phyloP scores from a whole-genome alignment of 2,329 filamentous ascomycete genomes.

The Xylaria sp. region DNA sequence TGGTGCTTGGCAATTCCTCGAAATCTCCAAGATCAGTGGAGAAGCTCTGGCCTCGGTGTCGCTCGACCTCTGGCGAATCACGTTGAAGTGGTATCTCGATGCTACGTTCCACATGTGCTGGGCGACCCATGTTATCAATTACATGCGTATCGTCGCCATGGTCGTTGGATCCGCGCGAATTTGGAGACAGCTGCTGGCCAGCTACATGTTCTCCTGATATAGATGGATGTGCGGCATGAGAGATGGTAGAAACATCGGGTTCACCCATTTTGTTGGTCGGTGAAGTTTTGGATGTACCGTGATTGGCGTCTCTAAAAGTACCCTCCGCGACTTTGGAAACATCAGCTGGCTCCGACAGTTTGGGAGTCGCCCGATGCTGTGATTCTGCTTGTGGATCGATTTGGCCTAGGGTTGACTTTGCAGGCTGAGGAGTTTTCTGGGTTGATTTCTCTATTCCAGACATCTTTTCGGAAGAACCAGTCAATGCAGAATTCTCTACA shows the following conservation, averaged over 20 bases:
- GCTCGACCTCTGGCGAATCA: constrained; percentile 13
- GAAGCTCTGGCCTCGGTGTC: constrained; percentile 14
- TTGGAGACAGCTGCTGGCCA: not conserved
- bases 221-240: constrained; percentile 17
- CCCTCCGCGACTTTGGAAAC: constrained; percentile 24
- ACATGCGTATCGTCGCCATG: constrained; percentile 12
- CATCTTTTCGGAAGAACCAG: not conserved
- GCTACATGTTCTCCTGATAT: constrained; percentile 2
- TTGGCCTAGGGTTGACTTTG: not conserved
- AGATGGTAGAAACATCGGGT: constrained; percentile 21
- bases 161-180: not conserved
- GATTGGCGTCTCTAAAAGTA: constrained; percentile 5
- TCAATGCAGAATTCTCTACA: not conserved
- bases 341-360: constrained; percentile 11
- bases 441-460: not conserved
- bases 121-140: constrained; percentile 31
- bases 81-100: constrained; percentile 32
- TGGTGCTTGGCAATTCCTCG: constrained; percentile 23
- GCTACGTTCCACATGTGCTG: constrained; percentile 28
- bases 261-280: constrained; percentile 19
- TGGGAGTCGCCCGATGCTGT: not conserved
- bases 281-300: not conserved
- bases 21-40: constrained; percentile 22
- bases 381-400: not conserved
- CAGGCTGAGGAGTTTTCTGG: not conserved